Conservation (phyloP, 768 basidiomycete genomes). For the Candolleomyces aberdarensis region DNA sequence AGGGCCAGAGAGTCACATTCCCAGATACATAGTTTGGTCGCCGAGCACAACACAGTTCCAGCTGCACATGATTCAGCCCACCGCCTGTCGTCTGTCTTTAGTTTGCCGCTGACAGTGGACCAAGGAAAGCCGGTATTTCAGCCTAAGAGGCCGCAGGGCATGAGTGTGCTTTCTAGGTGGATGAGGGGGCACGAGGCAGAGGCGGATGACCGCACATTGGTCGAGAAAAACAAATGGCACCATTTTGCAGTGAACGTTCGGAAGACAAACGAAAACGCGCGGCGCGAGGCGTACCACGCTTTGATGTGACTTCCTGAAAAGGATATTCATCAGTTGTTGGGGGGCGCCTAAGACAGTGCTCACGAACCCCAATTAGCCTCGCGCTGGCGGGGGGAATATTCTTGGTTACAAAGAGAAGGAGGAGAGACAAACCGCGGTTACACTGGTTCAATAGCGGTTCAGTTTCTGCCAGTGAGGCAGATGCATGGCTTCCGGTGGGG, state of each 20-base stretch:
- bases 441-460: not conserved
- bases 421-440: not conserved
- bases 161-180: not conserved
- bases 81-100: no score
- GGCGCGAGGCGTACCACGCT: slow-evolving; percentile 3
- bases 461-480: not conserved
- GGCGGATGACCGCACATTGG: not conserved
- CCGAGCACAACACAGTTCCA: no score
- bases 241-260: not conserved
- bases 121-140: no score
- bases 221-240: not conserved
- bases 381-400: not conserved
- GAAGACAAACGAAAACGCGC: not conserved
- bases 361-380: not conserved
- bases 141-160: no score
- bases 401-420: not conserved
- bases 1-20: no score
- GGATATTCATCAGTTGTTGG: not conserved
- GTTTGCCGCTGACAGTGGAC: no score
- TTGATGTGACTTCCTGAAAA: not conserved
- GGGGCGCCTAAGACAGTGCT: not conserved
- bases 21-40: no score
- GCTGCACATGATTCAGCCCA: no score
- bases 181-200: not conserved
- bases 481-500: no score